Conservation (phyloP, 495 filamentous ascomycete genomes). For the Niebla homalea region DNA sequence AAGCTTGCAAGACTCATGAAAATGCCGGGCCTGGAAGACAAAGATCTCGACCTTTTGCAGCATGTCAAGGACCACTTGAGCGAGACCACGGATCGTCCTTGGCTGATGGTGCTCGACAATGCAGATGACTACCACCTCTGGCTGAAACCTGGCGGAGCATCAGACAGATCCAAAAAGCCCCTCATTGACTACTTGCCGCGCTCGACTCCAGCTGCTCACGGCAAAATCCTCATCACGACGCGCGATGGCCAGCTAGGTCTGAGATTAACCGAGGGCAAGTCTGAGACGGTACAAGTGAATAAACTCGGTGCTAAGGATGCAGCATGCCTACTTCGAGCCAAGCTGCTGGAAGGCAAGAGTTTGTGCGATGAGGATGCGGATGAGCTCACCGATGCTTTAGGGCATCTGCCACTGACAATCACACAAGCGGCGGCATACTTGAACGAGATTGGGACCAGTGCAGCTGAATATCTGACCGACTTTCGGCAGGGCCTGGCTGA, state of each 20-base stretch:
- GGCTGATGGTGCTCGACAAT: slow-evolving; percentile 41
- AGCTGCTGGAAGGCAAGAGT: background rate
- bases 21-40: slow-evolving; percentile 25
- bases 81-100: slow-evolving; percentile 21
- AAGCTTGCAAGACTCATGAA: slow-evolving; percentile 25
- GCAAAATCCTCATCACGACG: slow-evolving; percentile 20
- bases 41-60: slow-evolving; percentile 22
- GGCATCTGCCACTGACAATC: slow-evolving; percentile 19
- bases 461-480: slow-evolving; percentile 13
- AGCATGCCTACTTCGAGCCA: slow-evolving; percentile 2
- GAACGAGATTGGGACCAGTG: slow-evolving; percentile 13
- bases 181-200: slow-evolving; percentile 19
- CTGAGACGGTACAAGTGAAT: slow-evolving; percentile 5
- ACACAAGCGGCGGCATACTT: slow-evolving; percentile 20
- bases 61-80: slow-evolving; percentile 28
- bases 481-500: slow-evolving; percentile 8
- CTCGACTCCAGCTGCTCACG: slow-evolving; percentile 1
- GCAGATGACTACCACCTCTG: slow-evolving; percentile 32
- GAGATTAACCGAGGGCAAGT: slow-evolving; percentile 7
- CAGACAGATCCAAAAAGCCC: background rate
- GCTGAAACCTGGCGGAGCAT: background rate
- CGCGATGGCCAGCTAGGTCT: slow-evolving; percentile 14
- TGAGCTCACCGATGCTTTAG: slow-evolving; percentile 11
- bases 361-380: background rate
- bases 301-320: slow-evolving; percentile 7